Percentiles rank a stretch among this genome's conserved stretches.
phyloP scores from a whole-genome alignment of 495 filamentous ascomycete genomes.

The Rhizodiscina lignyota region DNA sequence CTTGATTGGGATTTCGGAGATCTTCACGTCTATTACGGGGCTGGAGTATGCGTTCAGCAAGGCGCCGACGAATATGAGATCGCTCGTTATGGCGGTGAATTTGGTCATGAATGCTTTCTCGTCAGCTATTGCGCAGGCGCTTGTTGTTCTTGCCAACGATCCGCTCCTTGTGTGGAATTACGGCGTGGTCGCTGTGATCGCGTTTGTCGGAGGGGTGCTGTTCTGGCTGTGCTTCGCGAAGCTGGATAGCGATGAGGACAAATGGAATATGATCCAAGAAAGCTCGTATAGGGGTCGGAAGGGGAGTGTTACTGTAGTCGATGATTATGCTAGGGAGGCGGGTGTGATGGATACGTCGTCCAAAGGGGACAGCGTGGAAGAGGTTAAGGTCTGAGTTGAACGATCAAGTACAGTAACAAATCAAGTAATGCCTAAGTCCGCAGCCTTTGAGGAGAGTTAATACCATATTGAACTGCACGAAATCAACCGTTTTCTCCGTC shows the following conservation, averaged over 20 bases:
- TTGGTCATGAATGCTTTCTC: constrained; percentile 57
- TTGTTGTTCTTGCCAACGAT: constrained; percentile 46
- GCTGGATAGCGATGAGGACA: constrained; percentile 15
- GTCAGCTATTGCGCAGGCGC: constrained; percentile 50
- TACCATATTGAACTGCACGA: too few species aligned
- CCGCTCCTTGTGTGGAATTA: constrained; percentile 38
- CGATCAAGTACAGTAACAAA: too few species aligned
- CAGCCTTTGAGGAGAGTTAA: too few species aligned
- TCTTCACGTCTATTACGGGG: constrained; percentile 41
- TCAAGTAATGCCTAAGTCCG: too few species aligned
- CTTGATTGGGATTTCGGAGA: constrained; percentile 56
- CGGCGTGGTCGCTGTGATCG: constrained; percentile 9
- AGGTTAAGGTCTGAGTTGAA: too few species aligned
- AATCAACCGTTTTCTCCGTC: too few species aligned
- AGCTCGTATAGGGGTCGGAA: neutral
- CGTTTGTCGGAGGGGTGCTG: constrained; percentile 8
- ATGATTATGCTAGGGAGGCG: too few species aligned
- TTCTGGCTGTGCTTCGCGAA: constrained; percentile 13
- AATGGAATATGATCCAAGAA: constrained; percentile 13
- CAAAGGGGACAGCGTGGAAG: too few species aligned
- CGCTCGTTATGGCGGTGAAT: constrained; percentile 48
- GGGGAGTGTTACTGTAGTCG: too few species aligned
- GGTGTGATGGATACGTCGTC: too few species aligned
- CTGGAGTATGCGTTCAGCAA: constrained; percentile 61
- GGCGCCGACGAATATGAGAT: constrained; percentile 62